phyloP scores from a whole-genome alignment of 148 eudicot genomes.

The Bassia scoparia region DNA sequence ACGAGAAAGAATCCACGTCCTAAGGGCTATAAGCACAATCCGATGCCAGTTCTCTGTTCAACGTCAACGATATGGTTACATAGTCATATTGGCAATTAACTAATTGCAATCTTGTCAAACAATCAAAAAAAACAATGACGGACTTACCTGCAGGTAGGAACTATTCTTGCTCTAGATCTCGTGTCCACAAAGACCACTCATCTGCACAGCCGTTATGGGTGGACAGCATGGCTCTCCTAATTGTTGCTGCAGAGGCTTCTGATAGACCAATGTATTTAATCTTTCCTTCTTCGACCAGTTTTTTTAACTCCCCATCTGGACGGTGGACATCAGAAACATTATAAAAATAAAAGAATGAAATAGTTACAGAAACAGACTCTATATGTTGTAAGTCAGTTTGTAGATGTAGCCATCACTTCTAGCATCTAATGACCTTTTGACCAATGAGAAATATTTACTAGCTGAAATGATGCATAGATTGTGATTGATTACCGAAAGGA shows the following conservation, averaged over 20 bases:
- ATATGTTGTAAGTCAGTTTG: too few species aligned
- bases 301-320: constrained; percentile 19
- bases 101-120: neutral
- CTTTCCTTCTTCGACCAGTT: constrained; percentile 35
- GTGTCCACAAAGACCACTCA: constrained; percentile 19
- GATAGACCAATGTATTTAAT: constrained; percentile 31
- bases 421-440: neutral
- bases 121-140: neutral
- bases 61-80: neutral
- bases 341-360: neutral
- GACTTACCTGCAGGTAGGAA: constrained; percentile 29
- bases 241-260: constrained; percentile 29
- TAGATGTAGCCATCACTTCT: neutral
- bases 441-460: too few species aligned
- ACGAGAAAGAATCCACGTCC: constrained; percentile 28
- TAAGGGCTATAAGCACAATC: constrained; percentile 33
- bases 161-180: constrained; percentile 16
- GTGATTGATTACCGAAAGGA: neutral
- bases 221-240: constrained; percentile 29
- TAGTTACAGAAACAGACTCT: neutral
- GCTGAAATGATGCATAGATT: neutral
- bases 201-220: constrained; percentile 17
- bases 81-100: neutral
- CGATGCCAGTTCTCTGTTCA: constrained; percentile 34
- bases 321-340: neutral